Base-by-base conservation (phyloP, 2,329 filamentous ascomycete species). In the Nemania serpens region DNA sequence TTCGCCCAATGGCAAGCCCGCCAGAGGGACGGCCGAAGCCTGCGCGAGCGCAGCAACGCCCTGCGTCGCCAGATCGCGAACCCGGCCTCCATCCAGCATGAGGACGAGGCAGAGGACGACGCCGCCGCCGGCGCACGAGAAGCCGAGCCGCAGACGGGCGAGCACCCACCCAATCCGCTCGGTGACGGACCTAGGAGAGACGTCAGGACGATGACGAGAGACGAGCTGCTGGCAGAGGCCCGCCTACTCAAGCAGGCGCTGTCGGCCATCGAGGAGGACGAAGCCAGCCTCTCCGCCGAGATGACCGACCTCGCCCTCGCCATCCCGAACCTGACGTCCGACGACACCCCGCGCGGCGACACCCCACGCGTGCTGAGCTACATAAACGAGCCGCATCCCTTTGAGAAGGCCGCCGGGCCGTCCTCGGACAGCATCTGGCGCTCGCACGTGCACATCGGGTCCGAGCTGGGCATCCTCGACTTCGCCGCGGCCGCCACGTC, bases 401-500 rank as follows among this genome's bases (percentile, higher is more conserved):
- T 71, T 73, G 67, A 43, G 36, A 39, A 39, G 58, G 39, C 66
- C 61, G 22, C 55, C 29, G 15, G 56, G 2, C 74, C 71, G 12
- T 63, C 63, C 1, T 76, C 76, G 2, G 77, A 80, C 66, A 77
- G 78, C 58, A 77, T 84, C 6, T 88, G 84, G 84, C 82, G 86
- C 43, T 94, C 91, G 0, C 93, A 97, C 75, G 90, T 95, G 7
- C 85, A 94, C 67, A 94, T 99, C 68, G 95, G 95, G 34, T 82
- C 87, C 4, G 86, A 93, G 71, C 84, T 99, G n/a, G 88, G 89
- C 36, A 83, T 99, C n/a, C 81, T 99, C 53, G 94, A 99, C 78
- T 97, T 99, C 72, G 82, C 89, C 5, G 88, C 84, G 61, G 92
- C 93, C 5, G 89, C 89, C 1, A 87, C 85, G n/a, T 88, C 91